Evolutionary conservation across 768 basidiomycete genomes (phyloP).

Genomic region (Clathrus columnatus): DNA sequence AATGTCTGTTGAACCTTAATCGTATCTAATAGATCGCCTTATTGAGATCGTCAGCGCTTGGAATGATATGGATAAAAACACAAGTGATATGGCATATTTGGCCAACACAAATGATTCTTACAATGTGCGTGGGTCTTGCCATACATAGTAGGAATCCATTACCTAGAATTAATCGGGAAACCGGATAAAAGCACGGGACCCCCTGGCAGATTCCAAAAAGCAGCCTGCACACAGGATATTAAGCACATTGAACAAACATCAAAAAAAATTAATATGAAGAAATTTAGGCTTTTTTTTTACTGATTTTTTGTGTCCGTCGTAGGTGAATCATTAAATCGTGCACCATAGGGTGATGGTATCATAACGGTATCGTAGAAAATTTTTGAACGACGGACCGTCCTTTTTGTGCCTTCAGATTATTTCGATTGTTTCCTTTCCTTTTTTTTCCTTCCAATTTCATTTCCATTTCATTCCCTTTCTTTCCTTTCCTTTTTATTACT

Average conservation of each 20-base stretch:
- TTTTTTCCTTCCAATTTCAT: background rate
- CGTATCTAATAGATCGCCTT: background rate
- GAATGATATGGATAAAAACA: background rate
- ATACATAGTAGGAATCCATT: background rate
- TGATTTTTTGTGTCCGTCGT: background rate
- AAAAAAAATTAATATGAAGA: background rate
- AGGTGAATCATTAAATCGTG: background rate
- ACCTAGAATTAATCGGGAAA: too few relatives aligned
- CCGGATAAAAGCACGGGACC: background rate
- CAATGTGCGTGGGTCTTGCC: background rate
- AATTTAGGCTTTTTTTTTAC: background rate
- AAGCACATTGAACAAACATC: background rate
- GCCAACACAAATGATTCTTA: background rate
- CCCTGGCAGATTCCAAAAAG: background rate
- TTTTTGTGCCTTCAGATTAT: background rate
- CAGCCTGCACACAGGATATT: background rate
- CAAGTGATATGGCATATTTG: background rate
- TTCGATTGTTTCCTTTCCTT: background rate
- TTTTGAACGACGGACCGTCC: slow-evolving; percentile 4
- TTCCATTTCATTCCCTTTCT: slow-evolving; percentile 1
- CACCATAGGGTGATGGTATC: slow-evolving; percentile 8
- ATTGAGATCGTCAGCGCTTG: background rate
- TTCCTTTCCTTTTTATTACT: background rate
- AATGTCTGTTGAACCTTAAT: background rate
- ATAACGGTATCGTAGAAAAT: slow-evolving; percentile 10